These are phyloP conservation scores for Phialemonium atrogriseum DNA, from an alignment of 2,329 filamentous ascomycete species.

Conservation along the genomic window DNA sequence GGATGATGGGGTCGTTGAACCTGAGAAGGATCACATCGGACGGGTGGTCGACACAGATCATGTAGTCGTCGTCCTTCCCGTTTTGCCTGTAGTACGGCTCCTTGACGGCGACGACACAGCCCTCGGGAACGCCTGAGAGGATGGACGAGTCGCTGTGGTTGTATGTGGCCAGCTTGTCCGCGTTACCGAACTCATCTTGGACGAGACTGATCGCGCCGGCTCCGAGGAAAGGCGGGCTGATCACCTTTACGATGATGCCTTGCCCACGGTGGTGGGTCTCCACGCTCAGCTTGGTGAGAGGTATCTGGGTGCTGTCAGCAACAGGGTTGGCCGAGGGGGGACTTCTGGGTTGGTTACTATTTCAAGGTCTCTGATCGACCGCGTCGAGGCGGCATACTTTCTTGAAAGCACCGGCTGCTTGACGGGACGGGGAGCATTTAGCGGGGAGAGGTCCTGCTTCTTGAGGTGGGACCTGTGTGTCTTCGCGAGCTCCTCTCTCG, in stretches of 20 bases:
- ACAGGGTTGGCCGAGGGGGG: background rate
- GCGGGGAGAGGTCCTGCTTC: constrained; percentile 14
- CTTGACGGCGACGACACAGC: constrained; percentile 23
- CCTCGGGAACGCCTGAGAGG: constrained; percentile 22
- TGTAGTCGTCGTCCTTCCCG: constrained; percentile 17
- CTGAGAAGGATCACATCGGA: constrained; percentile 22
- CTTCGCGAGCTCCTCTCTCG: constrained; percentile 15
- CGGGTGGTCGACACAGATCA: constrained; percentile 27
- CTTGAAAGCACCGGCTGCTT: constrained; percentile 18
- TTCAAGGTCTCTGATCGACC: constrained; percentile 18
- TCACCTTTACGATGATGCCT: constrained; percentile 20
- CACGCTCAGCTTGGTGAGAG: constrained; percentile 19
- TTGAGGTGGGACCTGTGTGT: constrained; percentile 15
- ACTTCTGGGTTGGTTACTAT: constrained; percentile 11
- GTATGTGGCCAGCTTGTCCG: constrained; percentile 28
- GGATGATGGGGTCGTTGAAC: constrained; percentile 22
- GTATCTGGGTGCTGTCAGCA: constrained; percentile 13
- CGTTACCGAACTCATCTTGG: constrained; percentile 25
- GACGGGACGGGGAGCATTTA: constrained; percentile 17
- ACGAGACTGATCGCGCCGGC: constrained; percentile 25
- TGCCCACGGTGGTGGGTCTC: constrained; percentile 26
- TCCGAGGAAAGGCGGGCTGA: constrained; percentile 21
- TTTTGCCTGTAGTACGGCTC: constrained; percentile 28
- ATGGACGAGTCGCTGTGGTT: constrained; percentile 25
- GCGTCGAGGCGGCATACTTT: constrained; percentile 18